Percentiles rank a stretch among this genome's conserved stretches.
phyloP scores from a whole-genome alignment of 805 yeast species.

The Cyberlindnera mrakii region DNA sequence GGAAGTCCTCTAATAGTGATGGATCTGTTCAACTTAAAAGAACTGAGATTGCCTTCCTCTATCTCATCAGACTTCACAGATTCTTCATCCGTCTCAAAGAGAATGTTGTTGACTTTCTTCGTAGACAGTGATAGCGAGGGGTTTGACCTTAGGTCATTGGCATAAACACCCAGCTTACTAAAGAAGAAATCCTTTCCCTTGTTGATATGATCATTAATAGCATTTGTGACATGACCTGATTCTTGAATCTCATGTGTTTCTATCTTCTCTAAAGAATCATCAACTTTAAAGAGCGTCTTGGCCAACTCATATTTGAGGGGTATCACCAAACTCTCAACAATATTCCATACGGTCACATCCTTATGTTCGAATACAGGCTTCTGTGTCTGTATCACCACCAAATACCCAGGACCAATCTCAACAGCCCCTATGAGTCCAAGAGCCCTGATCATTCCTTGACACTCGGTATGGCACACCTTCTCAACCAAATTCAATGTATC shows the following conservation, averaged over 20 bases:
- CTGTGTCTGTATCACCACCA: conserved; percentile 13
- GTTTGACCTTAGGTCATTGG: conserved; percentile 21
- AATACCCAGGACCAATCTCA: conserved; percentile 22
- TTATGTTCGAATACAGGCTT: conserved; percentile 11
- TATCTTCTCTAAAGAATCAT: neutral
- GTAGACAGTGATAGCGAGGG: conserved; percentile 19
- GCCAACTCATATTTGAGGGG: conserved; percentile 21
- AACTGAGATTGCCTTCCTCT: conserved; percentile 4
- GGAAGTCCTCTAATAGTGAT: conserved; percentile 14
- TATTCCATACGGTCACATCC: conserved; percentile 14
- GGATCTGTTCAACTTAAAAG: conserved; percentile 19
- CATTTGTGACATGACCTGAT: neutral
- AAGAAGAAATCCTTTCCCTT: conserved; percentile 18
- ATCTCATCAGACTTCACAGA: neutral
- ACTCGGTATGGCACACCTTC: neutral
- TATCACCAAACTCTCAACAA: conserved; percentile 15
- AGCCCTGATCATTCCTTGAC: conserved; percentile 5
- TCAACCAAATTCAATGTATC: neutral
- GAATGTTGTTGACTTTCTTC: conserved; percentile 5
- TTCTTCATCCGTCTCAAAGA: conserved; percentile 5
- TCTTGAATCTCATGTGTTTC: neutral
- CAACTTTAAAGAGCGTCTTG: conserved; percentile 6
- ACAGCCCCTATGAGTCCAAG: conserved; percentile 19
- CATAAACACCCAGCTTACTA: conserved; percentile 23
- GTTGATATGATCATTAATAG: conserved; percentile 6